Conservation (phyloP, 1,139 yeast genomes). For the Protomyces pachydermus region DNA sequence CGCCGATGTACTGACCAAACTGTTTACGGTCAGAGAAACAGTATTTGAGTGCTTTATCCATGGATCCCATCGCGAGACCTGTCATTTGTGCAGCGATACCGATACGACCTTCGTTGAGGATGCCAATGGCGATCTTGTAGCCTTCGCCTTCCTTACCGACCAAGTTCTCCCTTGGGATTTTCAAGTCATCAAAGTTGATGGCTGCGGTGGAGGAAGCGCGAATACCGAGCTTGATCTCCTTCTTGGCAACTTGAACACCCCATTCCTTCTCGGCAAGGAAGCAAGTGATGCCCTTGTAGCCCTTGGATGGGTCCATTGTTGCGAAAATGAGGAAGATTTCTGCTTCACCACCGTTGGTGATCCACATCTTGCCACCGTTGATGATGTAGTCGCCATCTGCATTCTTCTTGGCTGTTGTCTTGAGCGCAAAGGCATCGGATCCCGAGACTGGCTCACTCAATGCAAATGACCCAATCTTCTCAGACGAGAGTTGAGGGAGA, state of each 20-base stretch:
- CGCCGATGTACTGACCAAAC: slow-evolving; percentile 45
- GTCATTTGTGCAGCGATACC: slow-evolving; percentile 48
- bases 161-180: slow-evolving; percentile 44
- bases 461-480: slow-evolving; percentile 43
- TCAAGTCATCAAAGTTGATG: slow-evolving; percentile 43
- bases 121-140: slow-evolving; percentile 47
- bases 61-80: slow-evolving; percentile 47
- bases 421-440: slow-evolving; percentile 47
- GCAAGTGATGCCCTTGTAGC: slow-evolving; percentile 48
- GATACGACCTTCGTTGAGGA: slow-evolving; percentile 46
- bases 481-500: slow-evolving; percentile 42
- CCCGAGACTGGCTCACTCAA: slow-evolving; percentile 46
- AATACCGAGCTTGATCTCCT: slow-evolving; percentile 47
- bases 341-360: slow-evolving; percentile 47
- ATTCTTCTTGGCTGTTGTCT: slow-evolving; percentile 40
- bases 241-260: slow-evolving; percentile 46
- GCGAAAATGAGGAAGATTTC: slow-evolving; percentile 45
- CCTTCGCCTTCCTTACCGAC: slow-evolving; percentile 47
- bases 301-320: slow-evolving; percentile 43
- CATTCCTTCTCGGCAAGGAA: slow-evolving; percentile 44
- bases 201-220: slow-evolving; percentile 47
- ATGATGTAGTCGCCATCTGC: slow-evolving; percentile 42
- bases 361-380: slow-evolving; percentile 47
- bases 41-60: slow-evolving; percentile 43
- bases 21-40: slow-evolving; percentile 45